Conservation (phyloP, 2,329 filamentous ascomycete species). For the Beauveria brongniartii region DNA sequence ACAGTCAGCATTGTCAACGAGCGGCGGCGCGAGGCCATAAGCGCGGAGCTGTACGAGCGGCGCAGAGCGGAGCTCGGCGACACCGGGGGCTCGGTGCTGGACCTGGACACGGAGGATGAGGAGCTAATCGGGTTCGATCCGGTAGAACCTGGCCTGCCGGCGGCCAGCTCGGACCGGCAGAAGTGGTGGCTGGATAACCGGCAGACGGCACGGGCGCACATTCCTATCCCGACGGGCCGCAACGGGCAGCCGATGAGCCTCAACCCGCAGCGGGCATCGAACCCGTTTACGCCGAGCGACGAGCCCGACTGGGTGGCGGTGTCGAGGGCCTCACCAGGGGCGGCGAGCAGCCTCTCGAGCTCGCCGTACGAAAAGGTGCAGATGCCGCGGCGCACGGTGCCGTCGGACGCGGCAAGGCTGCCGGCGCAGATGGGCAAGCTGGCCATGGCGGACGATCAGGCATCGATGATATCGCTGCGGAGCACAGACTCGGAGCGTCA, state of each 20-base stretch:
- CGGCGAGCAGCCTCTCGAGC: slow-evolving; percentile 49
- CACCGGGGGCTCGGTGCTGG: slow-evolving; percentile 44
- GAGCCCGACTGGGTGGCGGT: slow-evolving; percentile 80
- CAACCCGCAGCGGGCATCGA: slow-evolving; percentile 67
- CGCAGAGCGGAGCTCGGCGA: slow-evolving; percentile 59
- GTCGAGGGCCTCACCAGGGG: slow-evolving; percentile 38
- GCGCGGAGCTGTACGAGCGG: slow-evolving; percentile 64
- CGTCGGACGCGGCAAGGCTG: slow-evolving; percentile 39
- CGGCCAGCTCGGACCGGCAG: slow-evolving; percentile 58
- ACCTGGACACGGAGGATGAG: slow-evolving; percentile 62
- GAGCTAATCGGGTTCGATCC: slow-evolving; percentile 75
- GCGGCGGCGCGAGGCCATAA: slow-evolving; percentile 60
- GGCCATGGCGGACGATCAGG: slow-evolving; percentile 30
- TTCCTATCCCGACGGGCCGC: slow-evolving; percentile 52
- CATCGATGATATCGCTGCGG: background rate
- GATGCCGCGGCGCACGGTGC: slow-evolving; percentile 42
- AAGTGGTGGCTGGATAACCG: slow-evolving; percentile 66
- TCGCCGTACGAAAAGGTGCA: slow-evolving; percentile 52
- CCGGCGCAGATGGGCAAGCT: slow-evolving; percentile 38
- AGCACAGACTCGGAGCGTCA: slow-evolving; percentile 2
- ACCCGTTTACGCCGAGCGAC: slow-evolving; percentile 67
- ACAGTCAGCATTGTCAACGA: slow-evolving; percentile 76
- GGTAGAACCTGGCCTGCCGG: slow-evolving; percentile 67
- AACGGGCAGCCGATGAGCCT: slow-evolving; percentile 49
- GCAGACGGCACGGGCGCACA: slow-evolving; percentile 64